Evolutionary conservation across 805 yeast genomes (phyloP), one percentile per base, ranked within the genome.

Genomic region (Ogataea sp.): DNA sequence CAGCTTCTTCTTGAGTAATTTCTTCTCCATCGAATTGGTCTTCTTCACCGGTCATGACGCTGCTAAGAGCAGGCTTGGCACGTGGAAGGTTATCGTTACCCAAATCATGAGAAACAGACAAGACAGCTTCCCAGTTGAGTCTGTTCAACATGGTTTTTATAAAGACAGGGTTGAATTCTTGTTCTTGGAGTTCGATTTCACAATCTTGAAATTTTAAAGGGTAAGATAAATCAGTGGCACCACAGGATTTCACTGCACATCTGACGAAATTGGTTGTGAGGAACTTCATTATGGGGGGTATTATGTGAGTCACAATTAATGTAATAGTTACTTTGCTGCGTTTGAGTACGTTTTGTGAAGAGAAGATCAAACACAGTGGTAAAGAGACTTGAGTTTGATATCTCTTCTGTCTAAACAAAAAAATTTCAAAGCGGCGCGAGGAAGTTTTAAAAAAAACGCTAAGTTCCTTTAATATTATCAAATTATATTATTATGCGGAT

Each of bases 201-300:
- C 93, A 82, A 18, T 76, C 73, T 40, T 70, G 59, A 56, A 72
- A 90, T 43, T 70, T 68, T 41, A 93, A 70, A 2, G 98, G 98
- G 56, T 88, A 93, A 16, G 94, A 77, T 6, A 78, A 75, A 13
- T 75, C 73, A 6, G 90, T 73, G 13, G 78, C 64, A 34, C 81
- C 87, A 56, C 98, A 93, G 2, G 78, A 52, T 53, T 82, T 80
- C 44, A 87, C 83, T 0, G 97, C 88, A 62, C 98, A 93, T 58
- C 83, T 87, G 45, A 93, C 95, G 62, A 93, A 93, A 62, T 93
- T 93, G 11, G 97, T 85, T n/a, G 98, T 90, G 21, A 93, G 67
- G 53, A 90, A 78, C 65, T 93, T 90, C 98, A 90, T 90, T 24
- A 3, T 25, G 6, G 4, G 20, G 6, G 4, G 23, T 17, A 11